Conservation (phyloP, 805 yeast genomes). For the Starmerella khaoyaiensis region DNA sequence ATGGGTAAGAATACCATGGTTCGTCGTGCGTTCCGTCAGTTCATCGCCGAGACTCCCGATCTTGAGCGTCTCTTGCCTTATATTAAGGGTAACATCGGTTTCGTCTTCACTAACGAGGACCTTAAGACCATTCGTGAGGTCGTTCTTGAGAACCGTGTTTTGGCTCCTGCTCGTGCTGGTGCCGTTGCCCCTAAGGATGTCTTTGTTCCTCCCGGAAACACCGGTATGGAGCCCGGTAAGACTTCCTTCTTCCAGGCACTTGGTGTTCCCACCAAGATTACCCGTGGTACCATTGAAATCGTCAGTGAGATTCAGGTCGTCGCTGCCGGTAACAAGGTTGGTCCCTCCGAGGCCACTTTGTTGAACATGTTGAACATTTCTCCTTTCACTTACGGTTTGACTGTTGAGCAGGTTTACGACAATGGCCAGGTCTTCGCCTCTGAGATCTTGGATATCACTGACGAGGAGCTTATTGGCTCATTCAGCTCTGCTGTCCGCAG, state of each 20-base stretch:
- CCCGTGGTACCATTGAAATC: slow-evolving; percentile 99
- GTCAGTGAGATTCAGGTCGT: slow-evolving; percentile 94
- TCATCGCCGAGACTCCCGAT: slow-evolving; percentile 87
- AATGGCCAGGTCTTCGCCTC: slow-evolving; percentile 98
- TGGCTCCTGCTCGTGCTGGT: slow-evolving; percentile 99
- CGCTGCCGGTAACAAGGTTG: slow-evolving; percentile 73
- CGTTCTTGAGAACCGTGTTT: slow-evolving; percentile 84
- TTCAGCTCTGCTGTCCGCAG: slow-evolving; percentile 82
- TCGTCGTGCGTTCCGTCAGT: slow-evolving; percentile 98
- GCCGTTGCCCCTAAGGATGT: slow-evolving; percentile 97
- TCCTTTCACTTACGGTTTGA: slow-evolving; percentile 98
- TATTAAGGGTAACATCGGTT: slow-evolving; percentile 98
- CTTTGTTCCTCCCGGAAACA: slow-evolving; percentile 97
- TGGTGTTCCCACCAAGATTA: slow-evolving; percentile 99
- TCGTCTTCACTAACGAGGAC: slow-evolving; percentile 96
- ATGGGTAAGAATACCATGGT: slow-evolving; percentile 99
- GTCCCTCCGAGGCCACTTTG: slow-evolving; percentile 98
- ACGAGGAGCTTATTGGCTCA: slow-evolving; percentile 87
- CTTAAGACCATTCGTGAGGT: slow-evolving; percentile 84
- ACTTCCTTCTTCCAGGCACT: slow-evolving; percentile 99
- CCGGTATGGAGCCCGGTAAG: slow-evolving; percentile 99
- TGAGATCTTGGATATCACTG: slow-evolving; percentile 93
- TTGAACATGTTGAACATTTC: slow-evolving; percentile 99
- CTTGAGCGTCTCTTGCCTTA: slow-evolving; percentile 87
- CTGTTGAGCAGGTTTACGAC: slow-evolving; percentile 94